Percentiles rank a stretch among this genome's conserved stretches.
Conservation (phyloP, 2,329 filamentous ascomycete species). For the Penicillium sp. region DNA sequence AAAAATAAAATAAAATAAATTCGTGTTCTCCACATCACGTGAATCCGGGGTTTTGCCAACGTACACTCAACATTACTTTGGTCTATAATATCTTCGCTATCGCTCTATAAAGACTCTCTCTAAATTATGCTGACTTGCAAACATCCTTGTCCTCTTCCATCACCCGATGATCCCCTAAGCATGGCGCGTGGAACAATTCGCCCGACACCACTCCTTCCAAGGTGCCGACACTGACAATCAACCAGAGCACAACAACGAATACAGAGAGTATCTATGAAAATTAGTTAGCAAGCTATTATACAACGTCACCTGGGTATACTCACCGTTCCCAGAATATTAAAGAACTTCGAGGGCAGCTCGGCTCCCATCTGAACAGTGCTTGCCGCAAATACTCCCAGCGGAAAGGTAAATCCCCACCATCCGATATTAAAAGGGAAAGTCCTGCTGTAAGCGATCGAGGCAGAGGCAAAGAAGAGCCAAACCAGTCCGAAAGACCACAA, state of each 20-base stretch:
- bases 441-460: constrained; percentile 31
- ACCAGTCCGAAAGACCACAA: constrained; percentile 40
- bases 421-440: constrained; percentile 58
- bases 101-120: neutral
- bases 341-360: constrained; percentile 53
- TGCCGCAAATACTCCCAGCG: constrained; percentile 53
- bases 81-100: neutral
- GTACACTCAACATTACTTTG: constrained; percentile 1
- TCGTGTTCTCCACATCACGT: constrained; percentile 23
- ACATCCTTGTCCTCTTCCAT: constrained; percentile 16
- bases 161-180: constrained; percentile 40
- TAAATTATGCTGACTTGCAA: constrained; percentile 15
- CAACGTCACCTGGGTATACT: constrained; percentile 1
- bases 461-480: constrained; percentile 40
- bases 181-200: constrained; percentile 52
- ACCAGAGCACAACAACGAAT: constrained; percentile 52
- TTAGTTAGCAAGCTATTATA: neutral
- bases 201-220: constrained; percentile 46
- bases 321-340: constrained; percentile 52
- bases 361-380: constrained; percentile 42
- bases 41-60: constrained; percentile 6
- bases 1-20: constrained; percentile 17
- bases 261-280: constrained; percentile 44
- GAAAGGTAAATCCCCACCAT: constrained; percentile 60
- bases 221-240: constrained; percentile 50